A percentile compares a stretch with the other conserved stretches of the same genome.
Evolutionary conservation across 2,329 filamentous ascomycete genomes (phyloP).

Genomic region (Dothideomycetes sp.): DNA sequence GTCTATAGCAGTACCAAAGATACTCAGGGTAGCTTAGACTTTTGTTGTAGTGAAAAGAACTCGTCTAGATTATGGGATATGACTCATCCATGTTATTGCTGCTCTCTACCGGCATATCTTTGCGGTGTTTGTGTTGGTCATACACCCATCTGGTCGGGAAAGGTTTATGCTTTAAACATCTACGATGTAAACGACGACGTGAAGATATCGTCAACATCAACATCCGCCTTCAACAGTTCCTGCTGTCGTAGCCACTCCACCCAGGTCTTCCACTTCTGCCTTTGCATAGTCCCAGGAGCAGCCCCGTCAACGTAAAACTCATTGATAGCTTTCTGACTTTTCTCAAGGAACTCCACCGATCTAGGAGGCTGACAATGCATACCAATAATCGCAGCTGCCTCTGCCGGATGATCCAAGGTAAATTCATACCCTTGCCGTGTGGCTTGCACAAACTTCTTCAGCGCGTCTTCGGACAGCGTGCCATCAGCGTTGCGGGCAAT

Average conservation of each 20-base stretch:
- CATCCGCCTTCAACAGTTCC: not conserved
- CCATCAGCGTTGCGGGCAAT: conserved; percentile 41
- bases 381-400: conserved; percentile 59
- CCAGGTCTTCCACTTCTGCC: conserved; percentile 5
- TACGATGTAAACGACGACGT: not conserved
- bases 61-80: too few relatives aligned
- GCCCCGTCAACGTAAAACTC: conserved; percentile 23
- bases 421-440: conserved; percentile 18
- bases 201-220: not conserved
- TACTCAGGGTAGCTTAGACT: too few relatives aligned
- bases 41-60: too few relatives aligned
- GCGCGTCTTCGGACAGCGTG: conserved; percentile 59
- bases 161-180: too few relatives aligned
- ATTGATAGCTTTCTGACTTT: conserved; percentile 20
- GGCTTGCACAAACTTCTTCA: conserved; percentile 41
- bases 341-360: conserved; percentile 15
- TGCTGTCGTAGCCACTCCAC: conserved; percentile 3
- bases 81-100: too few relatives aligned
- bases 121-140: too few relatives aligned
- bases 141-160: too few relatives aligned
- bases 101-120: too few relatives aligned
- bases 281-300: conserved; percentile 2
- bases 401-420: conserved; percentile 75
- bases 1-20: too few relatives aligned
- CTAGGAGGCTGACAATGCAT: conserved; percentile 12